Evolutionary conservation across 2,329 filamentous ascomycete genomes (phyloP), one percentile per base, ranked within the genome.

Genomic region (Diaporthe helianthi): DNA sequence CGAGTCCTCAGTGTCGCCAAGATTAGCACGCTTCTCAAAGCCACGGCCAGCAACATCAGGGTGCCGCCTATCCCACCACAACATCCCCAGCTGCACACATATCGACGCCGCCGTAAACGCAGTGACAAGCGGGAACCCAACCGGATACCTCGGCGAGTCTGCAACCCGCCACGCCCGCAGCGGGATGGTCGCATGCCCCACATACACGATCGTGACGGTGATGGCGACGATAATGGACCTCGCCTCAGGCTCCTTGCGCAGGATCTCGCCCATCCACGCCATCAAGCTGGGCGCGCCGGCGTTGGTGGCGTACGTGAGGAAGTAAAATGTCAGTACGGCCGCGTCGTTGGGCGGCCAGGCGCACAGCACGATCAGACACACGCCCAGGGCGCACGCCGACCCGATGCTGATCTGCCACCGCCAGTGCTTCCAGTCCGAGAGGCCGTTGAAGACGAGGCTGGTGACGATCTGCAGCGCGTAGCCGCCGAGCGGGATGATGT

Each of bases 371-470:
- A 75, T 72, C 1, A 80, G 74, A 61, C 78, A 76, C 12, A 80
- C 65, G 2, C 76, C 75, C 26, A 79, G 75, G 9, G 73, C 72
- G 0, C 74, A 72, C 0, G 76, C 75, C 0, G 76, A 76, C 17
- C 75, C 77, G 17, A 76, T 73, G 52, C 76, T 78, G 31, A 81
- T 75, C 69, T 81, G 79, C 79, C 79, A 81, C 9, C 79, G 76
- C 79, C 79, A 81, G 29, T 75, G 76, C 70, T 80, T 80, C 76
- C 76, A 76, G 67, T 81, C 79, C 0, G 78, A 79, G 0, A 81
- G 52, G 5, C 76, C 76, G 61, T 80, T 81, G 15, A 81, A 71
- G 1, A 74, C 74, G 15, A 81, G 71, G 26, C 77, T 81, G 9
- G 76, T 77, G 15, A 79, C 70, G 13, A 81, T 81, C 65, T 79